A percentile compares a stretch with the other conserved stretches of the same genome.
Conservation (phyloP, 306 rosid genomes). For the Morella rubra region DNA sequence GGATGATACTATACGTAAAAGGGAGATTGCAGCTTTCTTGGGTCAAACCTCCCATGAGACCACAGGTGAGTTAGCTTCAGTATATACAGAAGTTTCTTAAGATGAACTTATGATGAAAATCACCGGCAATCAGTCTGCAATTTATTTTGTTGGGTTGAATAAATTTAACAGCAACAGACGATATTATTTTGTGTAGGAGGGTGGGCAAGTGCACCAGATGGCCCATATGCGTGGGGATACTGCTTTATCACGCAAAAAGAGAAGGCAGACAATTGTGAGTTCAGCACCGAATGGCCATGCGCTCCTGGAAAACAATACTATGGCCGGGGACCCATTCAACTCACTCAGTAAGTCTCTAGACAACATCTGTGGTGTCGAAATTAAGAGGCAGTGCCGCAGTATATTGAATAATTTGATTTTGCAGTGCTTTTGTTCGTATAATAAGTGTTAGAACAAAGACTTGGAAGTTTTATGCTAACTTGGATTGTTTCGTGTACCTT, state of each 20-base stretch:
- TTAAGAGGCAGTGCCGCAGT: no score
- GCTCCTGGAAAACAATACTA: constrained; percentile 50
- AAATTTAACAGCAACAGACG: background rate
- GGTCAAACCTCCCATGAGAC: constrained; percentile 58
- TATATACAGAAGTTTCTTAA: no score
- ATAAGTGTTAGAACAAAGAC: background rate
- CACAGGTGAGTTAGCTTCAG: constrained; percentile 27
- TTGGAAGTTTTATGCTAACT: background rate
- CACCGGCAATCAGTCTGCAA: no score
- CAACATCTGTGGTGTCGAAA: no score
- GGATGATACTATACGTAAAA: constrained; percentile 27
- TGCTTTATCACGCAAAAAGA: constrained; percentile 38
- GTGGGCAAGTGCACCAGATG: constrained; percentile 51
- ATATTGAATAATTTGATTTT: background rate
- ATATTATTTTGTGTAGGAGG: constrained; percentile 5
- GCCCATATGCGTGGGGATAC: constrained; percentile 76
- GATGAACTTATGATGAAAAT: background rate
- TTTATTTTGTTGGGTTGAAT: no score
- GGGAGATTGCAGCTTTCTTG: constrained; percentile 54
- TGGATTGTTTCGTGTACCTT: background rate
- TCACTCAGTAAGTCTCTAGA: constrained; percentile 31
- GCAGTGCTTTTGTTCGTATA: no score
- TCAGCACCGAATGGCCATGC: constrained; percentile 39
- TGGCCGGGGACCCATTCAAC: constrained; percentile 64
- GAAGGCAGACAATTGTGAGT: constrained; percentile 19